Conservation (phyloP, 768 basidiomycete genomes). For the Podaxis sp. region DNA sequence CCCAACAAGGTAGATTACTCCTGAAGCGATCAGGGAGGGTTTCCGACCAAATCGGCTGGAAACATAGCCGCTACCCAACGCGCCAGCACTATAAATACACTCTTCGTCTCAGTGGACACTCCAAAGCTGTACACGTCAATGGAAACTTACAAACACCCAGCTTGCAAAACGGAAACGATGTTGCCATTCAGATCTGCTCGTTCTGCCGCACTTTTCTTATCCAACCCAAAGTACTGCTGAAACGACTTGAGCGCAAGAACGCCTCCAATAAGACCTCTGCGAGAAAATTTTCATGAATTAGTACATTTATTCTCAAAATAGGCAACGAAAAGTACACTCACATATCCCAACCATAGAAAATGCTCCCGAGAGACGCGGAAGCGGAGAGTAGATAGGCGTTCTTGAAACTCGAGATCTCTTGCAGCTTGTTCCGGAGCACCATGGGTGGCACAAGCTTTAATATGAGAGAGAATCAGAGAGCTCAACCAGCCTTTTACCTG, state of each 20-base stretch:
- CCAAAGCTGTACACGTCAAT: neutral
- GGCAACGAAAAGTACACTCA: slow-evolving; percentile 16
- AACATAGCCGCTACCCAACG: slow-evolving; percentile 38
- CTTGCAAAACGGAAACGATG: slow-evolving; percentile 51
- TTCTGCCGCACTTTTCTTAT: slow-evolving; percentile 34
- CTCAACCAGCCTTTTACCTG: neutral
- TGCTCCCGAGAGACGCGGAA: slow-evolving; percentile 46
- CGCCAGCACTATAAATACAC: slow-evolving; percentile 39
- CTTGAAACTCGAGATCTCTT: slow-evolving; percentile 30
- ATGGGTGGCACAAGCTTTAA: slow-evolving; percentile 14
- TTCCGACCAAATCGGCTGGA: slow-evolving; percentile 47
- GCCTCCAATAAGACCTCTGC: slow-evolving; percentile 46
- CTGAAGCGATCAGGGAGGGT: slow-evolving; percentile 42
- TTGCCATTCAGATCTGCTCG: slow-evolving; percentile 46
- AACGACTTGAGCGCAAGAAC: slow-evolving; percentile 46
- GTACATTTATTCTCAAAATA: neutral
- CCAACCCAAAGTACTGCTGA: slow-evolving; percentile 46
- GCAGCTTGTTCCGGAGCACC: slow-evolving; percentile 26
- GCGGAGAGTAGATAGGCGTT: slow-evolving; percentile 46
- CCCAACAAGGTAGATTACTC: slow-evolving; percentile 47
- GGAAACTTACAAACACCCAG: slow-evolving; percentile 44
- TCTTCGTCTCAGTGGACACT: neutral
- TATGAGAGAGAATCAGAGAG: neutral
- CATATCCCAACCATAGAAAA: slow-evolving; percentile 54
- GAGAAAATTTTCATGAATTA: neutral